These are phyloP conservation scores for Penicillium waksmanii DNA, from an alignment of 495 filamentous ascomycete genomes.

Conservation along the genomic window DNA sequence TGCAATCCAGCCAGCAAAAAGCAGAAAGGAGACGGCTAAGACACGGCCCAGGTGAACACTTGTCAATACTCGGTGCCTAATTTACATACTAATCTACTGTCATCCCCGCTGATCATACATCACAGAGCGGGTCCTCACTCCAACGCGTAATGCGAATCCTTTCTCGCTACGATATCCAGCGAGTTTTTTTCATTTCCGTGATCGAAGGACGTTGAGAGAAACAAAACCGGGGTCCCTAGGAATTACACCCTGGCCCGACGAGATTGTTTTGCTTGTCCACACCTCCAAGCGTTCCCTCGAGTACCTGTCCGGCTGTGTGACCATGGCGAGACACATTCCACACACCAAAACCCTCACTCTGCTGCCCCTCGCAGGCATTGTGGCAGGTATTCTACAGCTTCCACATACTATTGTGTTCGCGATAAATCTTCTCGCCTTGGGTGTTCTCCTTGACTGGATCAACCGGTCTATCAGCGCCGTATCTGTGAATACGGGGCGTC, in stretches of 20 bases:
- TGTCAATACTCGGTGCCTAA: neutral
- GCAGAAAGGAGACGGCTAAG: neutral
- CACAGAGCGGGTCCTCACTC: neutral
- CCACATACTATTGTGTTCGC: slow-evolving; percentile 17
- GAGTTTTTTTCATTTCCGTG: neutral
- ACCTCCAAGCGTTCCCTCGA: too few species aligned
- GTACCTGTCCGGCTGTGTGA: neutral
- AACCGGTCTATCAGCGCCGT: slow-evolving; percentile 22
- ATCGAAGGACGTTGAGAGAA: neutral
- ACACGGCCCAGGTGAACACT: neutral
- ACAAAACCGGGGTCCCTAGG: neutral
- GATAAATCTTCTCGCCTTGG: slow-evolving; percentile 25
- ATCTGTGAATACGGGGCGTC: slow-evolving; percentile 9
- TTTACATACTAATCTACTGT: neutral
- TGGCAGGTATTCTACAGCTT: slow-evolving; percentile 9
- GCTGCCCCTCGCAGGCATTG: slow-evolving; percentile 21
- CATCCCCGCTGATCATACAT: neutral
- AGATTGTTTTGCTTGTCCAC: neutral
- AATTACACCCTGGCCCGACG: neutral
- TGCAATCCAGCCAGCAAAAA: neutral
- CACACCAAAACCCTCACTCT: neutral
- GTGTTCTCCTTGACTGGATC: slow-evolving; percentile 23
- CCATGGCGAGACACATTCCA: neutral
- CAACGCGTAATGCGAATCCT: neutral
- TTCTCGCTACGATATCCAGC: neutral